Evolutionary conservation across 495 filamentous ascomycete species (phyloP), one percentile per base, ranked within the genome.

Genomic region (Acidomyces sp.): DNA sequence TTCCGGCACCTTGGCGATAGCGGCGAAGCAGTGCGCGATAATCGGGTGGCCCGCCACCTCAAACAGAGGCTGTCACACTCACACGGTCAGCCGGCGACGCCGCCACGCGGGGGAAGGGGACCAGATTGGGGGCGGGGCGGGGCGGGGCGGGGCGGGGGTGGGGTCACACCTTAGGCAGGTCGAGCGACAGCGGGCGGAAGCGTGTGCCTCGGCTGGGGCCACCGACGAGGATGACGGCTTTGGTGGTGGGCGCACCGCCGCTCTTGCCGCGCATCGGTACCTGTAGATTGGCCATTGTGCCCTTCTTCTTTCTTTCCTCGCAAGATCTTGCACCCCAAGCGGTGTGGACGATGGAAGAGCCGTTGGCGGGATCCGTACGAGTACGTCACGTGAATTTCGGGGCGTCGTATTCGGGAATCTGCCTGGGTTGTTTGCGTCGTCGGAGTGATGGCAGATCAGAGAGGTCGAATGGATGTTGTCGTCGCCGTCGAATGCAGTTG

Each of bases 31-130:
- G 68, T 99, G 90, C 73, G 85, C 83, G 66, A 99, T 82, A 65
- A 99, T 95, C 45, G 90, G 85, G 64, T 97, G 90, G 37, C 50
- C 90, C 54, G 90, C 90, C 55, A 99, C 85, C 61, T 94, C 87
- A 67, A 99, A 99, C 49, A 99, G 82, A 46, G 90, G 90, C 92
- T 97, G 59, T 17, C 3, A 41, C 15, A 19, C 39, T n/a, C n/a
- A n/a, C n/a, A n/a, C n/a, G n/a, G 43, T 34, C 23, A 41, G 31
- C 19, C 11, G 3, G 16, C 4, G 33, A 25, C 13, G n/a, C n/a
- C n/a, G n/a, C n/a, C n/a, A n/a, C n/a, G n/a, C n/a, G n/a, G n/a
- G n/a, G n/a, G n/a, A n/a, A n/a, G n/a, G n/a, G n/a, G n/a, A n/a
- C n/a, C n/a, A n/a, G n/a, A n/a, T n/a, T n/a, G n/a, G n/a, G n/a